Conservation (phyloP, 305 asterid species). For the Fraxinus greggii region DNA sequence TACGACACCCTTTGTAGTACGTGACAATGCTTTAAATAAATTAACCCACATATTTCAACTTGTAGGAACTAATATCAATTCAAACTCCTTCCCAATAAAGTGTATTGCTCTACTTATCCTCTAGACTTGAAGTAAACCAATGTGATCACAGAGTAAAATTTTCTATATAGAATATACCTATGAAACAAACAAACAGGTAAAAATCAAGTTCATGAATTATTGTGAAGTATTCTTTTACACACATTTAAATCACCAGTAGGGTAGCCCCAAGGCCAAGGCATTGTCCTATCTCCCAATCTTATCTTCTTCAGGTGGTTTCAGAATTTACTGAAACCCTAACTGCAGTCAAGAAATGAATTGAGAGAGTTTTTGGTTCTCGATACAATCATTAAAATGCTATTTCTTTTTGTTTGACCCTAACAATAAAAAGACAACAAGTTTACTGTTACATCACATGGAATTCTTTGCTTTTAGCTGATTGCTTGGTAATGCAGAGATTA, state of each 20-base stretch:
- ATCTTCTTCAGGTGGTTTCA: constrained; percentile 38
- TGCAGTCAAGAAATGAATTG: constrained; percentile 12
- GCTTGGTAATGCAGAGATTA: background rate
- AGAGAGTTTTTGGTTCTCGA: constrained; percentile 16
- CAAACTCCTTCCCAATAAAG: background rate
- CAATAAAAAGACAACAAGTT: background rate
- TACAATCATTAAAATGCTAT: background rate
- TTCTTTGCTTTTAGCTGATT: background rate
- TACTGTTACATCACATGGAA: constrained; percentile 1
- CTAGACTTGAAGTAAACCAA: background rate
- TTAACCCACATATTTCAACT: background rate
- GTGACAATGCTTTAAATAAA: too few species aligned
- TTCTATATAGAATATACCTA: background rate
- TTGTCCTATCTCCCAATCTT: constrained; percentile 9
- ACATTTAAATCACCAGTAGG: background rate
- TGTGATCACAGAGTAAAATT: background rate
- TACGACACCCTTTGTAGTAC: too few species aligned
- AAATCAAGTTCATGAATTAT: background rate
- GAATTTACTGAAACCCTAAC: background rate
- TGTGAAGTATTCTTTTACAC: background rate
- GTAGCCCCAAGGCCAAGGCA: constrained; percentile 8
- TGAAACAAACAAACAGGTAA: background rate
- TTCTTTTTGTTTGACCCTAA: background rate
- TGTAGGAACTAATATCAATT: background rate
- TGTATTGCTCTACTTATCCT: background rate